Conservation (phyloP, 352 stramenopile genomes). For the Pythium dissotocum region DNA sequence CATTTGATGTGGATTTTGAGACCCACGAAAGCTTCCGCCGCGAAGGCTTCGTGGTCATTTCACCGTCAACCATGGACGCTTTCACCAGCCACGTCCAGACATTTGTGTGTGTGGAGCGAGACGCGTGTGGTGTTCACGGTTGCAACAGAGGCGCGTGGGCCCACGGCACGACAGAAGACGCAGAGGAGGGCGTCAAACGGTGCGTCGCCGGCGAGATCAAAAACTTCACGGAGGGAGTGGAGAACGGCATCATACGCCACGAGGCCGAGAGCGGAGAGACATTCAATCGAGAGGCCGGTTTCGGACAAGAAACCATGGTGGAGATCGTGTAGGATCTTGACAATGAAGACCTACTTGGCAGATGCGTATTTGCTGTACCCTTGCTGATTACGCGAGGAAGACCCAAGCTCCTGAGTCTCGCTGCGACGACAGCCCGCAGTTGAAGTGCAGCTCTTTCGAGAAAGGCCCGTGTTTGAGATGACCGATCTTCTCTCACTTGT, state of each 20-base stretch:
- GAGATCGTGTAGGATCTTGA: not conserved
- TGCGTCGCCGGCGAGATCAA: constrained; percentile 15
- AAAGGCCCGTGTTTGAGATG: no score
- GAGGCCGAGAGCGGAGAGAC: not conserved
- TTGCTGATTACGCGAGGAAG: no score
- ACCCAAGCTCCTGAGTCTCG: no score
- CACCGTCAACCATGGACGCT: not conserved
- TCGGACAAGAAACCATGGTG: not conserved
- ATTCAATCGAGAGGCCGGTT: not conserved
- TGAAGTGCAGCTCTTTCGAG: no score
- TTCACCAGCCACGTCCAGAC: constrained; percentile 3
- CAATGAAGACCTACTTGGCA: no score
- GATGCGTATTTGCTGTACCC: no score
- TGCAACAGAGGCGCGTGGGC: constrained; percentile 12
- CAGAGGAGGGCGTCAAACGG: not conserved
- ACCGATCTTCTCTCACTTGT: no score
- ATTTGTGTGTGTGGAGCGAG: constrained; percentile 16
- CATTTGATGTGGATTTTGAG: constrained; percentile 1
- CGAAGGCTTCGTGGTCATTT: constrained; percentile 14
- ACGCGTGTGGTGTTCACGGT: constrained; percentile 6
- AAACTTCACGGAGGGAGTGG: constrained; percentile 8
- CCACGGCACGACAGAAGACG: not conserved
- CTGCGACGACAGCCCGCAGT: no score
- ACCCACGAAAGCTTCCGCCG: constrained; percentile 19
- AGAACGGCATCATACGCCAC: not conserved